Percentiles rank a stretch among this genome's conserved stretches.
Conservation (phyloP, 2,329 filamentous ascomycete genomes). For the Pestalotiopsis fici region DNA sequence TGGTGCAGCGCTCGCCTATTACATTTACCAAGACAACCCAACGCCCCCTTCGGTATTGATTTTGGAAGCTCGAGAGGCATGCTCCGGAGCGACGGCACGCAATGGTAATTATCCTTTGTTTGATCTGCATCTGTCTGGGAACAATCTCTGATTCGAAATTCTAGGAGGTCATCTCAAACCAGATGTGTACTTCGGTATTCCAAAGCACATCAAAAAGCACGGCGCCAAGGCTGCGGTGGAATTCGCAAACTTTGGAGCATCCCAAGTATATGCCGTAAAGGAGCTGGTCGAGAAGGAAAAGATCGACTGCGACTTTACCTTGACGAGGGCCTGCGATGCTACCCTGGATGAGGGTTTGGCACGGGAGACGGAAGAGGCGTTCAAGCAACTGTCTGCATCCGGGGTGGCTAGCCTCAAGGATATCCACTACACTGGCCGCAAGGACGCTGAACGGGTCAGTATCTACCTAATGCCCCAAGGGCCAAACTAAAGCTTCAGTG, state of each 20-base stretch:
- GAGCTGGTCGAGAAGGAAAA: constrained; percentile 33
- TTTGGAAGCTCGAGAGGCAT: constrained; percentile 19
- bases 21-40: constrained; percentile 19
- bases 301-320: constrained; percentile 38
- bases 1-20: constrained; percentile 26
- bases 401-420: constrained; percentile 1
- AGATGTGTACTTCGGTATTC: constrained; percentile 25
- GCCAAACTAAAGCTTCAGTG: constrained; percentile 9
- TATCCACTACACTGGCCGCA: constrained; percentile 4
- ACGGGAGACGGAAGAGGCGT: constrained; percentile 16
- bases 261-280: constrained; percentile 34
- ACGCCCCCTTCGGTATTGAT: constrained; percentile 16
- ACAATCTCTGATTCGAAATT: background rate
- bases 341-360: constrained; percentile 29
- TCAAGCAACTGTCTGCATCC: background rate
- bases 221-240: constrained; percentile 22
- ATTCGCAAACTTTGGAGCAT: constrained; percentile 34
- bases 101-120: constrained; percentile 17
- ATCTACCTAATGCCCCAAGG: background rate
- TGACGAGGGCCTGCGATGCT: constrained; percentile 35
- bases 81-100: constrained; percentile 21
- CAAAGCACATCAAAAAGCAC: constrained; percentile 18
- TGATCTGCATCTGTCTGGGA: background rate
- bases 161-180: constrained; percentile 19
- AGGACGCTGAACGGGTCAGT: constrained; percentile 6